Base-by-base conservation (phyloP, 306 rosid species). In the Coriaria nepalensis region DNA sequence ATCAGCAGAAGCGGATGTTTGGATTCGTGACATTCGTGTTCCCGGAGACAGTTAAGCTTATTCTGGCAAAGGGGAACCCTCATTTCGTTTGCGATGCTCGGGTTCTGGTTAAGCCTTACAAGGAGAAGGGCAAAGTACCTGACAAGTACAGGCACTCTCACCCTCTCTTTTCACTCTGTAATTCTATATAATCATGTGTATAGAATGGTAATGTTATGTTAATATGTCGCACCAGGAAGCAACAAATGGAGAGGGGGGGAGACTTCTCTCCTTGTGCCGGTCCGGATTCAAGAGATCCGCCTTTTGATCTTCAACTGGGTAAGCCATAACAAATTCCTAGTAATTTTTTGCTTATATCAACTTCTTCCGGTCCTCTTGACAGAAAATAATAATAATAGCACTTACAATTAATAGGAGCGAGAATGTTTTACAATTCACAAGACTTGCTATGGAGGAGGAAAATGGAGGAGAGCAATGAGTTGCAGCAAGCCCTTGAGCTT, bases 81-180 rank as follows among this genome's bases (percentile, higher is more conserved):
- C 95, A 90, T 75, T 90, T 90, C 43, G 95, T 90, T 10, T 85
- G 98, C 69, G 98, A 90, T 81, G 95, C 98, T 15, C 49, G 98
- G 43, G 98, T 90, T 46, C 94, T 90, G 12, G 98, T 90, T 20
- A 90, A 90, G 75, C 98, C 98, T 69, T 90, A 90, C 74, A 90
- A 90, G 79, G 98, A 90, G 78, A 90, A 90, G 55, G 98, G 98
- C 62, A 90, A 90, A 75, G 87, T 79, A 9, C 95, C 87, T 7
- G 95, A 90, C 78, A 90, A 82, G 95, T 90, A 81, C 84, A 73
- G 76, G 85, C 92, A 81, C 56, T 50, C 57, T 60, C 65, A 65
- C 39, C 43, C 51, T 43, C 37, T 32, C 6, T 13, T 33, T 35
- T 43, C 49, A 10, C 33, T 43, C 37, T 13, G 39, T 37, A 15